Evolutionary conservation across 805 yeast genomes (phyloP), one percentile per base, ranked within the genome.

Genomic region (Metschnikowia proteae): DNA sequence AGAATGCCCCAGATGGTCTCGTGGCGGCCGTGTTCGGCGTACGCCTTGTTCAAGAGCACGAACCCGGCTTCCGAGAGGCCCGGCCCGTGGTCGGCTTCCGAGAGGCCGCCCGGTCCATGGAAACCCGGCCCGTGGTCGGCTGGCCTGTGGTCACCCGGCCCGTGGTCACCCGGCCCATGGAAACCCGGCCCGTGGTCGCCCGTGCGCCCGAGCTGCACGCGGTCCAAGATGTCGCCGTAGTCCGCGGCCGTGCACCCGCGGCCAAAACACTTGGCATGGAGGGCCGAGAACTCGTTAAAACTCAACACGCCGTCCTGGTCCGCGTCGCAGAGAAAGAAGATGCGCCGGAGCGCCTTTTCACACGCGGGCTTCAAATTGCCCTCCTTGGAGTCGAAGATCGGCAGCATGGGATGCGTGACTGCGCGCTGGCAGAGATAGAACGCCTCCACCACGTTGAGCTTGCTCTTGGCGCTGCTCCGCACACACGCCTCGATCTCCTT

Each of bases 1-100:
- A 94, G 64, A 22, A 94, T 88, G 0, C 96, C 96, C 99, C 99
- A 94, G 0, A 89, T 85, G 0, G 98, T 94, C 63, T 94, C 99
- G 64, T 94, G 98, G 30, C 98, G 73, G 0, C 99, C 99, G 33
- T 81, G 80, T 56, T 89, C 96, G 1, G 95, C 96, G 63, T 86
- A 94, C 26, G 88, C 67, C 60, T 84, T 86, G 65, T 88, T 90
- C 46, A 94, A 70, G 0, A 81, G 69, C 3, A 94, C 67, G 60
- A 94, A 94, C 0, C 96, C 98, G 40, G 79, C 81, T 45, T 75
- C 78, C 0, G 88, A 79, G 2, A 92, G 70, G 0, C 30, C 39
- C 11, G 33, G 17, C 17, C 17, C 2, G 17, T 17, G 17, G 17
- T 17, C 98, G 40, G 79, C 81, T 45, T 75, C 78, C 0, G 88